phyloP scores from a whole-genome alignment of 2,329 filamentous ascomycete genomes.

The Neobulgaria alba region DNA sequence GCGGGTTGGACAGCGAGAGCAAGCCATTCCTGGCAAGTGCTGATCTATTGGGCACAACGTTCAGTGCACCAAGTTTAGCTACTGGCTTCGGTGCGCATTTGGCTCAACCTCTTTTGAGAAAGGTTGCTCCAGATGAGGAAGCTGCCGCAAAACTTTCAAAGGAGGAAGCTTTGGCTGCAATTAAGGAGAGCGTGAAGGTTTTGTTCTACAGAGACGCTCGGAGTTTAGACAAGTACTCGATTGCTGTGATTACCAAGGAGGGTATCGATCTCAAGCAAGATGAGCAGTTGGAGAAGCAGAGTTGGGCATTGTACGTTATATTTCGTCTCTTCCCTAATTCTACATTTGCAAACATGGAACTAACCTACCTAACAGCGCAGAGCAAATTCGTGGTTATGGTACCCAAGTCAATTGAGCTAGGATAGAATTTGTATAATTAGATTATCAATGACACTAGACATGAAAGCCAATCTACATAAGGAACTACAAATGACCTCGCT shows the following conservation, averaged over 20 bases:
- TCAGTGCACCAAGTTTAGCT: constrained; percentile 76
- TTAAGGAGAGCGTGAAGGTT: constrained; percentile 97
- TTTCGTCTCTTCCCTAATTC: background rate
- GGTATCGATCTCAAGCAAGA: constrained; percentile 78
- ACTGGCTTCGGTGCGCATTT: constrained; percentile 92
- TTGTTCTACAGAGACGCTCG: constrained; percentile 94
- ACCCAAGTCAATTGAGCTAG: constrained; percentile 54
- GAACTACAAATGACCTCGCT: too few relatives aligned
- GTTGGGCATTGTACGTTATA: constrained; percentile 69
- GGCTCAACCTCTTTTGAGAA: constrained; percentile 84
- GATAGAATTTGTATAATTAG: constrained; percentile 24
- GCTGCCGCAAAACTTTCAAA: constrained; percentile 60
- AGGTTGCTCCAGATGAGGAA: constrained; percentile 75
- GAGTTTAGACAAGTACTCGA: constrained; percentile 82
- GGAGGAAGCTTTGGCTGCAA: constrained; percentile 69
- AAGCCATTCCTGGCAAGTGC: constrained; percentile 86
- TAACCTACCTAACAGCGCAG: constrained; percentile 43
- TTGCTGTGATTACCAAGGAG: constrained; percentile 81
- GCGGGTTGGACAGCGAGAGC: constrained; percentile 69
- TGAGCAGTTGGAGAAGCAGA: constrained; percentile 88
- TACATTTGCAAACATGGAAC: constrained; percentile 3
- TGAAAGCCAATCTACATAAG: too few relatives aligned
- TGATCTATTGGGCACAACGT: constrained; percentile 89
- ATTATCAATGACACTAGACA: constrained; percentile 20
- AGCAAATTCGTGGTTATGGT: constrained; percentile 89